These are phyloP conservation scores for Arabidopsis suecica DNA, from an alignment of 345 rosid species.

Conservation along the genomic window DNA sequence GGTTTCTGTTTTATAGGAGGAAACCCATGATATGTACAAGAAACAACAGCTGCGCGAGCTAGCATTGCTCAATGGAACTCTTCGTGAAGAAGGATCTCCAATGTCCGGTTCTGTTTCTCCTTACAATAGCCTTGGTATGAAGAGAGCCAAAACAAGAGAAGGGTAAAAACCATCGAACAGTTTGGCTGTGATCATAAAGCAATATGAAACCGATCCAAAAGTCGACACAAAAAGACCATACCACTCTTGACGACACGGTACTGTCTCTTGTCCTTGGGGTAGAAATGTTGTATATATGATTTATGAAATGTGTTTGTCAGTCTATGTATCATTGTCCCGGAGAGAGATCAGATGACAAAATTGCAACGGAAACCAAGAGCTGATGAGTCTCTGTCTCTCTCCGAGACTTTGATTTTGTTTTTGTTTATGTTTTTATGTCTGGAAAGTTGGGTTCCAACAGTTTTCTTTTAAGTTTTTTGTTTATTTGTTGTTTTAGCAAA, in stretches of 20 bases:
- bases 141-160: conserved; percentile 96
- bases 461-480: conserved; percentile 10
- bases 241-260: conserved; percentile 21
- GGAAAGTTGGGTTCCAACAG: conserved; percentile 5
- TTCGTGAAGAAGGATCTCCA: conserved; percentile 91
- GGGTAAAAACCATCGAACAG: conserved; percentile 32
- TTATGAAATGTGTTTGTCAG: conserved; percentile 29
- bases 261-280: conserved; percentile 31
- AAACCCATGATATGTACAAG: conserved; percentile 93
- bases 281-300: conserved; percentile 40
- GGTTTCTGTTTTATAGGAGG: conserved; percentile 59
- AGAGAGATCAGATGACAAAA: conserved; percentile 32
- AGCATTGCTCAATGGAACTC: conserved; percentile 90
- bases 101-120: conserved; percentile 96
- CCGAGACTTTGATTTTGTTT: conserved; percentile 31
- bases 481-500: background rate
- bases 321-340: conserved; percentile 31
- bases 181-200: conserved; percentile 13
- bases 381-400: conserved; percentile 35
- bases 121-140: conserved; percentile 88
- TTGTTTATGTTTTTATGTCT: conserved; percentile 20
- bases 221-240: conserved; percentile 1
- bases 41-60: conserved; percentile 96
- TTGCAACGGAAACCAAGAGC: background rate
- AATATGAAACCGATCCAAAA: conserved; percentile 36